Conservation (phyloP, 139 green algal genomes). For the Spirogloea muscicola region DNA sequence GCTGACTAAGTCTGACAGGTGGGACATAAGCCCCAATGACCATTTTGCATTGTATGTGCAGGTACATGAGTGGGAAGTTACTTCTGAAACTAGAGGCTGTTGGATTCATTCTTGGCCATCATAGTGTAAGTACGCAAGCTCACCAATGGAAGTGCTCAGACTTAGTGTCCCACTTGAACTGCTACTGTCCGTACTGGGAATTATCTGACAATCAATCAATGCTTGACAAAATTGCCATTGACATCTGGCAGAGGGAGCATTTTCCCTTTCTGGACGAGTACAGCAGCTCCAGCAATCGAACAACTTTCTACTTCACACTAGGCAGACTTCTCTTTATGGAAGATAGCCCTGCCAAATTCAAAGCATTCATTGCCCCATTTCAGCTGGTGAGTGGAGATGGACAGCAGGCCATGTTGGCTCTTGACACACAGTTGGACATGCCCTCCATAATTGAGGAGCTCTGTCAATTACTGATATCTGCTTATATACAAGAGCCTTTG, state of each 20-base stretch:
- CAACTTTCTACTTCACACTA: slow-evolving; percentile 90
- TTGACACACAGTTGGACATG: background rate
- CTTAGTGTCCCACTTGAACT: too few species aligned
- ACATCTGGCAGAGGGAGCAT: slow-evolving; percentile 57
- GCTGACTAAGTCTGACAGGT: too few species aligned
- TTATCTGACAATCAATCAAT: too few species aligned
- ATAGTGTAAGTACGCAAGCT: too few species aligned
- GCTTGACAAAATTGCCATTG: too few species aligned
- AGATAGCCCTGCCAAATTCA: slow-evolving; percentile 80
- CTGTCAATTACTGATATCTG: background rate
- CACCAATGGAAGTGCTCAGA: too few species aligned
- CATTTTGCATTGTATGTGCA: too few species aligned
- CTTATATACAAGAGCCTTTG: background rate
- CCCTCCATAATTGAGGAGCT: slow-evolving; percentile 3
- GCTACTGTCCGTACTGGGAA: too few species aligned
- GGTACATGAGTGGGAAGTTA: slow-evolving; percentile 96
- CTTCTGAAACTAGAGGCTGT: slow-evolving; percentile 88
- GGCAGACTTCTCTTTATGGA: slow-evolving; percentile 94
- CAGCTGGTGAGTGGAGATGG: slow-evolving; percentile 47
- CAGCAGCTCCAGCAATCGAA: slow-evolving; percentile 79
- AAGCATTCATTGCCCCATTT: slow-evolving; percentile 86
- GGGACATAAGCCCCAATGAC: too few species aligned
- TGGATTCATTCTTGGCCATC: slow-evolving; percentile 75
- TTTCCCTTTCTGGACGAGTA: slow-evolving; percentile 79
- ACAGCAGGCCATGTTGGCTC: background rate